A percentile compares a stretch with the other conserved stretches of the same genome.
Conservation (phyloP, 257 asterid genomes). For the Catharanthus roseus region DNA sequence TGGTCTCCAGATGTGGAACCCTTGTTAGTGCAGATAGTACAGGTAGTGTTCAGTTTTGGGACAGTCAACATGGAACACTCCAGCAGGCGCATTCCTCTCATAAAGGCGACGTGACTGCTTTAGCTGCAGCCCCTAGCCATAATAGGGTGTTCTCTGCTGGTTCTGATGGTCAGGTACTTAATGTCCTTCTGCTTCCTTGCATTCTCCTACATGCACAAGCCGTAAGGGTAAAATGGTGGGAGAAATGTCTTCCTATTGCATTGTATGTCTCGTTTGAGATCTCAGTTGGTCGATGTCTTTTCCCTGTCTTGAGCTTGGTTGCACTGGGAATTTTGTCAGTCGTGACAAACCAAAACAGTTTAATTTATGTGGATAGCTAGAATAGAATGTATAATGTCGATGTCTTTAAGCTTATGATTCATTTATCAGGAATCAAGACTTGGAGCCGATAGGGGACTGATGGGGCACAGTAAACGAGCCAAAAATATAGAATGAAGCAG, state of each 20-base stretch:
- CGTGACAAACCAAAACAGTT: background rate
- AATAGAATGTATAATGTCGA: background rate
- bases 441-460: background rate
- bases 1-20: constrained; percentile 45
- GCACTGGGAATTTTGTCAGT: background rate
- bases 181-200: background rate
- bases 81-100: constrained; percentile 78
- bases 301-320: background rate
- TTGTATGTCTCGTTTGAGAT: background rate
- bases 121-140: constrained; percentile 84
- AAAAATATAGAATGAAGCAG: background rate
- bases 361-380: background rate
- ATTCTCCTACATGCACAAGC: background rate
- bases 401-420: background rate
- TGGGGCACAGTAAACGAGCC: background rate
- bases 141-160: constrained; percentile 87
- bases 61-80: constrained; percentile 79
- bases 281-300: background rate
- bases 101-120: constrained; percentile 87
- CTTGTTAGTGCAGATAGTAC: constrained; percentile 80
- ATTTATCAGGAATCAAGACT: background rate
- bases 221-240: background rate
- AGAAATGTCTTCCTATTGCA: background rate
- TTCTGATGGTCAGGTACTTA: constrained; percentile 92
- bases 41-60: constrained; percentile 94